Conservation (phyloP, 2,329 filamentous ascomycete species). For the Paecilomyces dactylethromorphus region DNA sequence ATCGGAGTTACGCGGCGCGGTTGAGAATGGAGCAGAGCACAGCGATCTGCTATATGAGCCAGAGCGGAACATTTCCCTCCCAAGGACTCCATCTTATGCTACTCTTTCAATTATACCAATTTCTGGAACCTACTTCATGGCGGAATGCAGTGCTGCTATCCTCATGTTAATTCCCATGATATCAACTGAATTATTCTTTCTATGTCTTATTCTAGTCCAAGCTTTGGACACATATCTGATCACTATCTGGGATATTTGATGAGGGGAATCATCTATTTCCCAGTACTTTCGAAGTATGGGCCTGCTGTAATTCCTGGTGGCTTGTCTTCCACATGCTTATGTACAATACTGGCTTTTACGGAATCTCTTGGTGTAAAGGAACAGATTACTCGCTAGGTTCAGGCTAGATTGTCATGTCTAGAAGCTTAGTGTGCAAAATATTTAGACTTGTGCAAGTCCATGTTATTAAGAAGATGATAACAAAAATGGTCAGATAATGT, state of each 20-base stretch:
- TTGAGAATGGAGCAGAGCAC: background rate
- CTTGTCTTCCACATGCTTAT: background rate
- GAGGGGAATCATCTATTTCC: background rate
- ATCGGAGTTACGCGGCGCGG: constrained; percentile 30
- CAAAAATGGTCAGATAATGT: background rate
- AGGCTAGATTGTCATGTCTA: background rate
- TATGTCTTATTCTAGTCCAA: background rate
- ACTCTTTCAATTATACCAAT: background rate
- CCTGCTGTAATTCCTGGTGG: background rate
- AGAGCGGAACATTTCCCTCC: background rate
- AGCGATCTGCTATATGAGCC: background rate
- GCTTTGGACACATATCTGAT: background rate
- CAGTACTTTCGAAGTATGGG: background rate
- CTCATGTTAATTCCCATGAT: background rate
- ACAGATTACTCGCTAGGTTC: background rate
- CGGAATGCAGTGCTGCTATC: background rate
- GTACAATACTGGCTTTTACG: too few species aligned
- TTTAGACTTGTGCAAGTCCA: background rate
- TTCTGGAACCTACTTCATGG: background rate
- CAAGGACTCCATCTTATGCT: background rate
- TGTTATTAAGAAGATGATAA: background rate
- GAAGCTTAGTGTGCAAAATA: background rate
- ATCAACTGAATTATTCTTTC: background rate
- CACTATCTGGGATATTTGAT: background rate
- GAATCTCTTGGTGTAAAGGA: background rate